A percentile compares a stretch with the other conserved stretches of the same genome.
Evolutionary conservation across 495 filamentous ascomycete species (phyloP).

Genomic region (Talaromyces wortmannii): DNA sequence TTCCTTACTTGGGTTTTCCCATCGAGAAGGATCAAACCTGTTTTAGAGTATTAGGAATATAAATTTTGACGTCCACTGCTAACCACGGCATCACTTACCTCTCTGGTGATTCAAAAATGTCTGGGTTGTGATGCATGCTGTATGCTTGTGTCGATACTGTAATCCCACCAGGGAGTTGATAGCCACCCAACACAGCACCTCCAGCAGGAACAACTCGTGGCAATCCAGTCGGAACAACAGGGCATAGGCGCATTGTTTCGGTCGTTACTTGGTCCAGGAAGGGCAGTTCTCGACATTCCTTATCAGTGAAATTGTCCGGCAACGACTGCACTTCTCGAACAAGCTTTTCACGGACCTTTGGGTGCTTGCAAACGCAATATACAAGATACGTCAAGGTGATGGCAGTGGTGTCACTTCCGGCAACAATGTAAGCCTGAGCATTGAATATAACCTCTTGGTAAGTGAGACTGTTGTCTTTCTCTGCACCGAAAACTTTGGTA

Average conservation of each 20-base stretch:
- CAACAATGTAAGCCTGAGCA: conserved; percentile 27
- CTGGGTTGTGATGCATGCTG: conserved; percentile 14
- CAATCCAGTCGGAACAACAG: conserved; percentile 43
- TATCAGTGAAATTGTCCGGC: conserved; percentile 22
- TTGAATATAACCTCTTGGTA: conserved; percentile 22
- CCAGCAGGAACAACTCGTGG: conserved; percentile 28
- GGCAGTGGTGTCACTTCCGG: conserved; percentile 44
- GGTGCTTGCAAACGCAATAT: conserved; percentile 23
- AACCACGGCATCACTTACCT: conserved; percentile 11
- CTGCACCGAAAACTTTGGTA: conserved; percentile 21
- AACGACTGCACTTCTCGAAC: conserved; percentile 32
- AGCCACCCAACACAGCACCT: conserved; percentile 16
- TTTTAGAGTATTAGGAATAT: not conserved
- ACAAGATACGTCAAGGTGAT: conserved; percentile 34
- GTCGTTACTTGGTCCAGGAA: conserved; percentile 30
- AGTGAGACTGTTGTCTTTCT: conserved; percentile 11
- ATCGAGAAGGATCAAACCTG: not conserved
- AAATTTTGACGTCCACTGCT: not conserved
- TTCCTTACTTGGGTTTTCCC: not conserved
- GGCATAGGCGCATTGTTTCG: conserved; percentile 46
- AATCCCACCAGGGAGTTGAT: conserved; percentile 17
- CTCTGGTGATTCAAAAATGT: conserved; percentile 13
- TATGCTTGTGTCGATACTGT: conserved; percentile 14
- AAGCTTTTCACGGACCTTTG: conserved; percentile 26
- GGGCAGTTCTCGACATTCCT: conserved; percentile 28